A percentile compares a stretch with the other conserved stretches of the same genome.
phyloP scores from a whole-genome alignment of 2,329 filamentous ascomycete genomes.

The Trichoderma polysporum region DNA sequence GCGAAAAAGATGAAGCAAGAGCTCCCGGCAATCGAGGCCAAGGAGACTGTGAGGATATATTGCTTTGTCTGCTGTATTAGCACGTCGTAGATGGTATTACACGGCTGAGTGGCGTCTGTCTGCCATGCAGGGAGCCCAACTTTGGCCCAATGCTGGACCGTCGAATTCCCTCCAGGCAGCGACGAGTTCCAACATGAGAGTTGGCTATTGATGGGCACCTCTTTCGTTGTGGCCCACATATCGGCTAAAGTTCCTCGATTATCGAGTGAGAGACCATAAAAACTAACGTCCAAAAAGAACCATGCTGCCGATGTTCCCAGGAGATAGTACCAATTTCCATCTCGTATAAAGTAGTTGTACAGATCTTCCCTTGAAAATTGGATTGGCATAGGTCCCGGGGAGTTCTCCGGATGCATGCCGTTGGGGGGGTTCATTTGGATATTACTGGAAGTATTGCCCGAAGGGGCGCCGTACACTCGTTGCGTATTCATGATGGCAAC shows the following conservation, averaged over 20 bases:
- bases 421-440: slow-evolving; percentile 27
- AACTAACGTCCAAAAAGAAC: slow-evolving; percentile 55
- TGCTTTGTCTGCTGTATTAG: slow-evolving; percentile 53
- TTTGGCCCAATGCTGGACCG: slow-evolving; percentile 42
- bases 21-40: slow-evolving; percentile 52
- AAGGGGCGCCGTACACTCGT: slow-evolving; percentile 51
- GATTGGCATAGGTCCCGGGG: slow-evolving; percentile 41
- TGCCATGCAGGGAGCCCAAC: slow-evolving; percentile 49
- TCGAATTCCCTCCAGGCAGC: slow-evolving; percentile 43
- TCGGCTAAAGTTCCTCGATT: slow-evolving; percentile 40
- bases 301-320: slow-evolving; percentile 47
- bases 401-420: slow-evolving; percentile 34
- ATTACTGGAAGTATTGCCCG: slow-evolving; percentile 24
- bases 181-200: slow-evolving; percentile 51
- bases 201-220: slow-evolving; percentile 36
- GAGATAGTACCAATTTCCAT: slow-evolving; percentile 39
- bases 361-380: slow-evolving; percentile 51
- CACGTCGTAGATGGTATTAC: slow-evolving; percentile 53
- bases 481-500: slow-evolving; percentile 61
- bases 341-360: slow-evolving; percentile 50
- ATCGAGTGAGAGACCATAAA: slow-evolving; percentile 53
- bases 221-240: slow-evolving; percentile 39
- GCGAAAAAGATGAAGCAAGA: slow-evolving; percentile 49
- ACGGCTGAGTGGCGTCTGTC: slow-evolving; percentile 48
- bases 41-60: slow-evolving; percentile 51